Conservation (phyloP, 192 early-diverging fungal species). For the Linnemannia elongata region DNA sequence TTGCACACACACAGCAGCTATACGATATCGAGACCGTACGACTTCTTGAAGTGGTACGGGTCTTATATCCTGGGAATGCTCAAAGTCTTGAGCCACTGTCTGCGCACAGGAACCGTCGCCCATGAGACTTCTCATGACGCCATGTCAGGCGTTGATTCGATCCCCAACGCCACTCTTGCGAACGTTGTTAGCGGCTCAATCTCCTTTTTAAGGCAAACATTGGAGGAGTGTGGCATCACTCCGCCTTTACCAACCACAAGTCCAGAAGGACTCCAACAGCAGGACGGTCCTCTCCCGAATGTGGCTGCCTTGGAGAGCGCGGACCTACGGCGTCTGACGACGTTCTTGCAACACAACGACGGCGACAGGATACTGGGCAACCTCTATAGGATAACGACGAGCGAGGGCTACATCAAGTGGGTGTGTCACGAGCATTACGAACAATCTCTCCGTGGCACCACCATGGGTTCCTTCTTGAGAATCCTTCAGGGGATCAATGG, state of each 20-base stretch:
- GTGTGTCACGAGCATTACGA: constrained; percentile 38
- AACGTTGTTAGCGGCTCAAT: neutral
- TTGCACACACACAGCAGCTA: constrained; percentile 8
- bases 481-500: neutral
- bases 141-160: neutral
- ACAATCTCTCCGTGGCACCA: constrained; percentile 3
- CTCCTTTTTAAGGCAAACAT: neutral
- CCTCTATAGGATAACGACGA: constrained; percentile 27
- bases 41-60: constrained; percentile 16
- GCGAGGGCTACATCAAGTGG: constrained; percentile 34
- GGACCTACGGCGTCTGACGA: constrained; percentile 13
- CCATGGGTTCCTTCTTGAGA: constrained; percentile 1
- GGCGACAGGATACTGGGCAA: constrained; percentile 28
- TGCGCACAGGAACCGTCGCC: neutral
- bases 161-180: neutral
- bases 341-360: constrained; percentile 22
- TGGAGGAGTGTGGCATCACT: too few relatives aligned
- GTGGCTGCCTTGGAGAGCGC: constrained; percentile 27
- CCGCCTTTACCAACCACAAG: too few relatives aligned
- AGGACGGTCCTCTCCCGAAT: neutral
- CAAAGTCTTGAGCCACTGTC: neutral
- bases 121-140: neutral
- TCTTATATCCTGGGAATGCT: constrained; percentile 16
- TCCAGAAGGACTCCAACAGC: too few relatives aligned
- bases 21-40: neutral